phyloP scores from a whole-genome alignment of 306 rosid genomes.

The Hylodesmum podocarpum region DNA sequence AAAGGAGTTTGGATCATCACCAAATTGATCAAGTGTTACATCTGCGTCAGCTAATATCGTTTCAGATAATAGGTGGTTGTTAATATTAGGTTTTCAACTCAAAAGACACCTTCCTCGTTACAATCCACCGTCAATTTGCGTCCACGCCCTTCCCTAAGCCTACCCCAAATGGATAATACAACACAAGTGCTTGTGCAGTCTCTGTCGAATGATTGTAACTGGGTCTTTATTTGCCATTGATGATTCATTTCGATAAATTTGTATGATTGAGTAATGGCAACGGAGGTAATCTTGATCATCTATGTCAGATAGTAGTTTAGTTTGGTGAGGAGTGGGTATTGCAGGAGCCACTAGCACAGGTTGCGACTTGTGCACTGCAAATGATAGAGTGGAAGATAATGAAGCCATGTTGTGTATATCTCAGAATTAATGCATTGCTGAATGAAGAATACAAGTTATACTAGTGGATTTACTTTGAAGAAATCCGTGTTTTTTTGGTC shows the following conservation, averaged over 20 bases:
- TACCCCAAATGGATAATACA: conserved; percentile 28
- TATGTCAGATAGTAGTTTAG: conserved; percentile 2
- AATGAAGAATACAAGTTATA: too few relatives aligned
- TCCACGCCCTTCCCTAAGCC: conserved; percentile 15
- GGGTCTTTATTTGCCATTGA: conserved; percentile 12
- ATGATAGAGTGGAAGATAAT: neutral
- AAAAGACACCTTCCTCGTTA: conserved; percentile 43
- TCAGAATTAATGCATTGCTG: too few relatives aligned
- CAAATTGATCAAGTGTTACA: conserved; percentile 32
- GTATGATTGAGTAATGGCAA: neutral
- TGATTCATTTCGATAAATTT: neutral
- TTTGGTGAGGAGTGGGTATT: conserved; percentile 8
- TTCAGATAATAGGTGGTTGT: too few relatives aligned
- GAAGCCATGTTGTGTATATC: too few relatives aligned
- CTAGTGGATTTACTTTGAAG: too few relatives aligned
- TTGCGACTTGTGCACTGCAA: neutral
- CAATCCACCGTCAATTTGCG: conserved; percentile 43
- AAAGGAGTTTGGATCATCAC: conserved; percentile 39
- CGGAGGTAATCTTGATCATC: neutral
- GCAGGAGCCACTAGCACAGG: too few relatives aligned
- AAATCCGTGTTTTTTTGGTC: too few relatives aligned
- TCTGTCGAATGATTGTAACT: neutral
- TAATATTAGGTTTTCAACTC: too few relatives aligned
- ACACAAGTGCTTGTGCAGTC: conserved; percentile 19
- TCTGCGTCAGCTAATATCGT: conserved; percentile 56